Evolutionary conservation across 2,329 filamentous ascomycete species (phyloP).

Genomic region (Cladosporium sp.): DNA sequence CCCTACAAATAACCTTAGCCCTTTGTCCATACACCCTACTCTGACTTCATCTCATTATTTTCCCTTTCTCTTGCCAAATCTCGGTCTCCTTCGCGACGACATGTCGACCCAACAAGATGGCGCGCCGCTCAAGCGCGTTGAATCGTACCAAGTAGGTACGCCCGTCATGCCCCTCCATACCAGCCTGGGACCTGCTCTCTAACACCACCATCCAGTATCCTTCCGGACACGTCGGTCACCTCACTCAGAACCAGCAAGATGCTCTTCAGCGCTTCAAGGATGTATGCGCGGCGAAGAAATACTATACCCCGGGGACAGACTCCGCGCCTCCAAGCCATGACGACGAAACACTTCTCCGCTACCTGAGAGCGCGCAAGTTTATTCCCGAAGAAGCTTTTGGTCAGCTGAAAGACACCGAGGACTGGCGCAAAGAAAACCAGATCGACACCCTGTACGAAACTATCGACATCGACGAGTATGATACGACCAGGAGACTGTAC

Average conservation of each 20-base stretch:
- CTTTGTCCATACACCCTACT: too few species aligned
- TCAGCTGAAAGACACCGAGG: constrained; percentile 84
- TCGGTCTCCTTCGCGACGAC: too few species aligned
- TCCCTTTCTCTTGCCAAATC: neutral
- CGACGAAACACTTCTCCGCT: constrained; percentile 73
- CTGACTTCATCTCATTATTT: neutral
- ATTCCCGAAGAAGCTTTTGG: constrained; percentile 68
- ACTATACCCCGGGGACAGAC: constrained; percentile 50
- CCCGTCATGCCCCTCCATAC: constrained; percentile 13
- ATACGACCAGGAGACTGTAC: constrained; percentile 74
- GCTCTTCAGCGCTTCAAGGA: constrained; percentile 68
- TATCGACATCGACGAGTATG: constrained; percentile 80
- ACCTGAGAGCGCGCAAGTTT: constrained; percentile 79
- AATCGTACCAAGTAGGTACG: constrained; percentile 26
- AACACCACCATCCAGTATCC: constrained; percentile 63
- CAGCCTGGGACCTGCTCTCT: too few species aligned
- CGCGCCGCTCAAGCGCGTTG: constrained; percentile 24
- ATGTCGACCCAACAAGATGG: constrained; percentile 15
- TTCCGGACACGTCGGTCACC: constrained; percentile 73
- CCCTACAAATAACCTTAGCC: constrained; percentile 1
- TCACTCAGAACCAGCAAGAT: constrained; percentile 63
- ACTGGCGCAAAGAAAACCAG: constrained; percentile 76
- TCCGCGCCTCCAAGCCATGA: constrained; percentile 56
- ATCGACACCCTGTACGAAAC: constrained; percentile 77
- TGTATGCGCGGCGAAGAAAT: constrained; percentile 59